A percentile compares a stretch with the other conserved stretches of the same genome.
These are phyloP conservation scores for Zygosaccharomyces sapae DNA, from an alignment of 1,139 yeast genomes.

Conservation along the genomic window DNA sequence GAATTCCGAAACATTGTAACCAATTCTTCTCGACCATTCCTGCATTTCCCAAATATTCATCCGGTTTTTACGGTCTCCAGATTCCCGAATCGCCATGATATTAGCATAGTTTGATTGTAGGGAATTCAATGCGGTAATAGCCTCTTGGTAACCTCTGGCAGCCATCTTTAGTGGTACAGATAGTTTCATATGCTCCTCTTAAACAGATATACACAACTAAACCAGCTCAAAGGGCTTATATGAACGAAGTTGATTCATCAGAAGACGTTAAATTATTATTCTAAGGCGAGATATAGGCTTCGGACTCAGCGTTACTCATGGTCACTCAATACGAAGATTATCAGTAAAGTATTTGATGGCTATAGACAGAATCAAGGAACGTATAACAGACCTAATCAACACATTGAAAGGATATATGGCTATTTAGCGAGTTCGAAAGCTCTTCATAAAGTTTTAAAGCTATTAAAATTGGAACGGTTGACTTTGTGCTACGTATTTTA, in stretches of 20 bases:
- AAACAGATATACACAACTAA: background rate
- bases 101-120: conserved; percentile 89
- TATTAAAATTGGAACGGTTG: background rate
- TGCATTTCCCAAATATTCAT: conserved; percentile 80
- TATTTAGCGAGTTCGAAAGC: background rate
- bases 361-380: background rate
- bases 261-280: too few species aligned
- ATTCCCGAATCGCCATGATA: conserved; percentile 71
- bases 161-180: conserved; percentile 22
- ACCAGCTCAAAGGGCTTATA: background rate
- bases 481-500: too few species aligned
- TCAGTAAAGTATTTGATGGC: background rate
- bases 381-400: background rate
- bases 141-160: conserved; percentile 51
- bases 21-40: conserved; percentile 86
- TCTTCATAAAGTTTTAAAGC: background rate
- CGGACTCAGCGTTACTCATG: background rate
- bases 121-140: conserved; percentile 77
- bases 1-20: conserved; percentile 67
- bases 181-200: conserved; percentile 18
- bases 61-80: conserved; percentile 66
- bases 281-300: background rate
- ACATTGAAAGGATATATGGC: background rate
- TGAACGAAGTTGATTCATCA: too few species aligned
- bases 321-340: background rate